Percentiles rank a stretch among this genome's conserved stretches.
phyloP scores from a whole-genome alignment of 192 early-diverging fungal genomes.

The Geranomyces michiganensis region DNA sequence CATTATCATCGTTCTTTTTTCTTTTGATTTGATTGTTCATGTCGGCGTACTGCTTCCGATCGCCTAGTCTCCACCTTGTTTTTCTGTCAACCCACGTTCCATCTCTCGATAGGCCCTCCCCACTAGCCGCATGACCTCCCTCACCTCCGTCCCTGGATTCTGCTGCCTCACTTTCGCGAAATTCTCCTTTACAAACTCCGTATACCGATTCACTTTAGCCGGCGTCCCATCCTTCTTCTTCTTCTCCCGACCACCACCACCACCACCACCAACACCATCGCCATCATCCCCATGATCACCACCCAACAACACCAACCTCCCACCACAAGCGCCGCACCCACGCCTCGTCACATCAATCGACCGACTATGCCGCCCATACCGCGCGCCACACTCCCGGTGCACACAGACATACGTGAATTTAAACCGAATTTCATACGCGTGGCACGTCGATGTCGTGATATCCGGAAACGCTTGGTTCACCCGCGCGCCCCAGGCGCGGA shows the following conservation, averaged over 20 bases:
- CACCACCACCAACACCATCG: not conserved
- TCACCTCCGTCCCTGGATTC: slow-evolving; percentile 13
- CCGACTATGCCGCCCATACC: slow-evolving; percentile 48
- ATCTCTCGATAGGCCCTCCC: slow-evolving; percentile 25
- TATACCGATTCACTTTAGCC: slow-evolving; percentile 30
- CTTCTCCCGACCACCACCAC: not conserved
- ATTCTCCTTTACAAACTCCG: slow-evolving; percentile 38
- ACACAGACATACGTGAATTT: slow-evolving; percentile 39
- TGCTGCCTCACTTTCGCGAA: slow-evolving; percentile 7
- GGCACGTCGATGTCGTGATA: slow-evolving; percentile 43
- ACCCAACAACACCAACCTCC: slow-evolving; percentile 20
- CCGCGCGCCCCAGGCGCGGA: slow-evolving; percentile 42
- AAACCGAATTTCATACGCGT: slow-evolving; percentile 44
- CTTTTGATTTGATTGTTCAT: no score
- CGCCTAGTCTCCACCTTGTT: no score
- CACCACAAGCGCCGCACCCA: slow-evolving; percentile 38
- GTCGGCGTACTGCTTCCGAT: no score
- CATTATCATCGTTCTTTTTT: no score
- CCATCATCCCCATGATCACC: not conserved
- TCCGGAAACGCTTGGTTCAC: slow-evolving; percentile 26
- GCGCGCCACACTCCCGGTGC: slow-evolving; percentile 17
- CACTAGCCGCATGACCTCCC: slow-evolving; percentile 19
- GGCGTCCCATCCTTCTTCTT: slow-evolving; percentile 45
- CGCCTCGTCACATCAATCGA: slow-evolving; percentile 38
- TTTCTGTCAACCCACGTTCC: no score